phyloP scores from a whole-genome alignment of 306 rosid genomes.

The Astragalus glycyphyllos region DNA sequence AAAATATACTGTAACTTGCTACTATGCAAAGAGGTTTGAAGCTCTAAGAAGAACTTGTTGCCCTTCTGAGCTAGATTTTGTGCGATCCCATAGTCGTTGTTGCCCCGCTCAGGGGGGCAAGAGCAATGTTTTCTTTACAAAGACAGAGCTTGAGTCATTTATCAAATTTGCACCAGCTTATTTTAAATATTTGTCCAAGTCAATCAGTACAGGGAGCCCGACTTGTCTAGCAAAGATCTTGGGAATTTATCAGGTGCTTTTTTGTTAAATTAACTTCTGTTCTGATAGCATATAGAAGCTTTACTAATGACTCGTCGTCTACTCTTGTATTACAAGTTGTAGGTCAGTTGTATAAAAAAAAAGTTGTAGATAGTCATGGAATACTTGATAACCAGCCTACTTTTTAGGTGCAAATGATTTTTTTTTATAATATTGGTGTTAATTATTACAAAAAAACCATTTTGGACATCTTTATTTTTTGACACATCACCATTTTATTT shows the following conservation, averaged over 20 bases:
- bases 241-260: conserved; percentile 86
- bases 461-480: no score
- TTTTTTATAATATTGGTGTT: no score
- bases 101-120: conserved; percentile 97
- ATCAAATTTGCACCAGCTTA: conserved; percentile 81
- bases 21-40: conserved; percentile 78
- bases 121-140: conserved; percentile 90
- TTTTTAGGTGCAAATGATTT: not conserved
- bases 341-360: no score
- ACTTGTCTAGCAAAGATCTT: conserved; percentile 86
- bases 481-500: no score
- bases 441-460: no score
- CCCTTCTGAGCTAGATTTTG: conserved; percentile 78
- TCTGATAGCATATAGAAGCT: not conserved
- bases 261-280: conserved; percentile 33
- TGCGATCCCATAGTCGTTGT: conserved; percentile 83
- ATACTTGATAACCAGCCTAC: not conserved
- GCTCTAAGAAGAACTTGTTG: conserved; percentile 78
- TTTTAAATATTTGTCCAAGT: conserved; percentile 70
- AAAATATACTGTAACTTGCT: conserved; percentile 80
- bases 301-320: conserved; percentile 21
- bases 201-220: conserved; percentile 73
- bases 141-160: conserved; percentile 87
- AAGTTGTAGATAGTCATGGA: conserved; percentile 21
- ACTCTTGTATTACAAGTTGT: conserved; percentile 5